Conservation (phyloP, 129 eudicot genomes). For the Flaveria sonorensis region DNA sequence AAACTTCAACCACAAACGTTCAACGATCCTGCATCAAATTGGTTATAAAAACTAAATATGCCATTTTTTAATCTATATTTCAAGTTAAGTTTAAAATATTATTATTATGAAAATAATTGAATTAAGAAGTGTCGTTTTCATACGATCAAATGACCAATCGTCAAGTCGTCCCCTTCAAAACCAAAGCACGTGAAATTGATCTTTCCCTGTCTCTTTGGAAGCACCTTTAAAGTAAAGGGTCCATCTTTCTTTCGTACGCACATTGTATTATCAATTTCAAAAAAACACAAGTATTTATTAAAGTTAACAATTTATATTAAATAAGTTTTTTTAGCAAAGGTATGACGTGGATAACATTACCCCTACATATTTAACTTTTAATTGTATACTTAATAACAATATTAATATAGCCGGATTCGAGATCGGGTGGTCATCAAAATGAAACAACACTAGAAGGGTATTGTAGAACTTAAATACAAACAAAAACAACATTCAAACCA, state of each 20-base stretch:
- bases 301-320: not conserved
- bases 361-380: not conserved
- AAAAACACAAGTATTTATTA: not conserved
- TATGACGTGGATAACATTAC: not conserved
- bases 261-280: not conserved
- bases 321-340: not conserved
- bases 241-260: slow-evolving; percentile 22
- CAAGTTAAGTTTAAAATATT: not conserved
- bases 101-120: not conserved
- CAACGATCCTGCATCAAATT: too few species aligned
- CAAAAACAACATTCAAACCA: too few species aligned
- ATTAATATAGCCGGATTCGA: too few species aligned
- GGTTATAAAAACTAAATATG: too few species aligned
- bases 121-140: slow-evolving; percentile 37
- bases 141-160: slow-evolving; percentile 41
- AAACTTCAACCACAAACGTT: too few species aligned
- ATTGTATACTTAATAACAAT: too few species aligned
- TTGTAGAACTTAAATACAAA: too few species aligned
- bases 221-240: slow-evolving; percentile 35
- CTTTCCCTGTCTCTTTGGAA: slow-evolving; percentile 41
- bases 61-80: not conserved
- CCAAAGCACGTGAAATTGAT: slow-evolving; percentile 46
- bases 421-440: too few species aligned
- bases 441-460: too few species aligned
- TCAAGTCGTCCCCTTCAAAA: slow-evolving; percentile 37